Evolutionary conservation across 1,139 yeast species (phyloP).

Genomic region (Kodamaea ohmeri): DNA sequence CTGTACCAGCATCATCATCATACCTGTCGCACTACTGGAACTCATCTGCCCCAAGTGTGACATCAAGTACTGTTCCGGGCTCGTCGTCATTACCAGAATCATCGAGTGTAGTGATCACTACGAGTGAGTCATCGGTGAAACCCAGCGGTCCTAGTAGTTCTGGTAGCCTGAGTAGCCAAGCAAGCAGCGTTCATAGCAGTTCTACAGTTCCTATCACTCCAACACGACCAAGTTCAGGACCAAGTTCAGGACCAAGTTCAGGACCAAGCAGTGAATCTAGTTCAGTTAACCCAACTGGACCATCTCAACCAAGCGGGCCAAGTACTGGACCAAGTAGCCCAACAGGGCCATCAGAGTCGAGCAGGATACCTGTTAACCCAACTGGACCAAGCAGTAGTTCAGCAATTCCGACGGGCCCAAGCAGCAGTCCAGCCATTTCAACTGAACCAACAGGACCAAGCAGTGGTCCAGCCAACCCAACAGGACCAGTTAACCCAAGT

Average conservation of each 20-base stretch:
- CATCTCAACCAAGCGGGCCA: not conserved
- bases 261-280: not conserved
- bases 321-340: too few species aligned
- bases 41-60: not conserved
- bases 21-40: conserved; percentile 1
- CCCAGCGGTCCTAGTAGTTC: not conserved
- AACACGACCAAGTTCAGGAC: not conserved
- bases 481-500: not conserved
- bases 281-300: conserved; percentile 7
- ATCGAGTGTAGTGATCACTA: not conserved
- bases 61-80: not conserved
- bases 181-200: not conserved
- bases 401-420: conserved; percentile 16
- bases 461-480: too few species aligned
- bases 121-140: not conserved
- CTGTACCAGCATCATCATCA: not conserved
- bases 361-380: not conserved
- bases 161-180: not conserved
- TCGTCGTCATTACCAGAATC: not conserved
- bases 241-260: not conserved
- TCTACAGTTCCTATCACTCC: not conserved
- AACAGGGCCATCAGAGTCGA: conserved; percentile 1
- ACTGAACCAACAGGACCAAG: too few species aligned
- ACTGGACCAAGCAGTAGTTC: conserved; percentile 8
- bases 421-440: too few species aligned